A percentile compares a stretch with the other conserved stretches of the same genome.
Conservation (phyloP, 2,329 filamentous ascomycete species). For the Xylariaceae sp. region DNA sequence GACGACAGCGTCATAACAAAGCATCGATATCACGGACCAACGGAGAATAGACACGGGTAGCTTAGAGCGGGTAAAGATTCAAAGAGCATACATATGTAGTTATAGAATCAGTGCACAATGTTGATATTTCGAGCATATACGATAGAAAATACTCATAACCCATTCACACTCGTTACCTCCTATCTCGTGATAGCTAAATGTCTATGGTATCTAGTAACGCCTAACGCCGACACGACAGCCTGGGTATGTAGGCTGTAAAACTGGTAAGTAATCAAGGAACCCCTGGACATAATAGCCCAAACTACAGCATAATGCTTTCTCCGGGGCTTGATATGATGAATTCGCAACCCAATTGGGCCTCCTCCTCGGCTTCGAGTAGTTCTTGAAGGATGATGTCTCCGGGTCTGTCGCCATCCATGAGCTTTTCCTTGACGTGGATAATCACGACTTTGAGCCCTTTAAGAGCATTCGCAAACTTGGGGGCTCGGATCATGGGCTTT, state of each 20-base stretch:
- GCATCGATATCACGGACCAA: neutral
- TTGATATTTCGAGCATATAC: neutral
- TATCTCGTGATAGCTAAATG: neutral
- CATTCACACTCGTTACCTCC: neutral
- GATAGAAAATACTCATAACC: neutral
- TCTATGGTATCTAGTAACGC: slow-evolving; percentile 20
- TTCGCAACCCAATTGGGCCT: slow-evolving; percentile 66
- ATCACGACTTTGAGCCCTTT: slow-evolving; percentile 74
- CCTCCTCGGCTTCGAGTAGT: slow-evolving; percentile 60
- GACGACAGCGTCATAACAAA: neutral
- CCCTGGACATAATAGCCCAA: neutral
- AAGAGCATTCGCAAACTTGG: slow-evolving; percentile 46
- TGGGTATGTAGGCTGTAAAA: neutral
- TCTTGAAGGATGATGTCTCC: slow-evolving; percentile 65
- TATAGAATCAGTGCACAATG: neutral
- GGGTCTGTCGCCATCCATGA: slow-evolving; percentile 63
- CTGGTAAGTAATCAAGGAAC: neutral
- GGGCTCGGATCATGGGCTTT: slow-evolving; percentile 8
- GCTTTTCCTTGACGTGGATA: slow-evolving; percentile 88
- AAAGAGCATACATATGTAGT: neutral
- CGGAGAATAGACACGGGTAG: too few relatives aligned
- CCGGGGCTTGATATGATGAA: slow-evolving; percentile 69
- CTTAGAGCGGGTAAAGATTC: too few relatives aligned
- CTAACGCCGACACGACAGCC: slow-evolving; percentile 10
- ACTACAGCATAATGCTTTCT: slow-evolving; percentile 50